A percentile compares a stretch with the other conserved stretches of the same genome.
Evolutionary conservation across 1,284 basidiomycete species (phyloP).

Genomic region (Boletus semigastroideus): DNA sequence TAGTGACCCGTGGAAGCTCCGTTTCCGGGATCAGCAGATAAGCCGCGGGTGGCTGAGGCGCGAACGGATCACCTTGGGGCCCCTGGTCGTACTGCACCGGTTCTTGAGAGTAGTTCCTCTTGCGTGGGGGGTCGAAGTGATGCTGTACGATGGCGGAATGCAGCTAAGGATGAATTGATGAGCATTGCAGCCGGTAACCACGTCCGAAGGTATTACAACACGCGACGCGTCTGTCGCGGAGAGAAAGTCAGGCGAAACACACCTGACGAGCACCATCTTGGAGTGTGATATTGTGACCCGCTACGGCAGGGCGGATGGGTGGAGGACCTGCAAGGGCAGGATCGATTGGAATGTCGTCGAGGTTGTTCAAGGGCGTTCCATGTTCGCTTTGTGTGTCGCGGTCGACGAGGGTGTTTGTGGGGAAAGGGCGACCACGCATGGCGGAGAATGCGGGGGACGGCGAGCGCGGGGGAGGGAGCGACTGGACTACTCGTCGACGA

Average conservation of each 20-base stretch:
- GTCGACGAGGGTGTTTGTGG: conserved; percentile 45
- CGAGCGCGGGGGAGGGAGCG: conserved; percentile 12
- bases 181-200: conserved; percentile 17
- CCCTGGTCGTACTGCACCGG: conserved; percentile 59
- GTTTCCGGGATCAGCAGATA: conserved; percentile 48
- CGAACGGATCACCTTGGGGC: conserved; percentile 79
- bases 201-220: conserved; percentile 32
- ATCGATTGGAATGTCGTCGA: conserved; percentile 71
- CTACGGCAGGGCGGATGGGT: conserved; percentile 52
- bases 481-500: conserved; percentile 28
- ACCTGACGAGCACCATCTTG: conserved; percentile 27
- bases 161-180: conserved; percentile 23
- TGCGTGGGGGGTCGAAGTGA: conserved; percentile 10
- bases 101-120: conserved; percentile 37
- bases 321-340: conserved; percentile 52
- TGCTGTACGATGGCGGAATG: conserved; percentile 16
- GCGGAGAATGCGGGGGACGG: conserved; percentile 12
- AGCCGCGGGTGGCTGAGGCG: conserved; percentile 53
- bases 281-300: conserved; percentile 29
- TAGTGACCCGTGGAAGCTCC: conserved; percentile 35
- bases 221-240: conserved; percentile 50
- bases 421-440: conserved; percentile 61
- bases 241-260: conserved; percentile 20
- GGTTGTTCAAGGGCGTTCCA: conserved; percentile 53
- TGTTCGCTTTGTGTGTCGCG: conserved; percentile 56